Percentiles rank a stretch among this genome's conserved stretches.
These are phyloP conservation scores for Chlorophyllum brunneum DNA, from an alignment of 768 basidiomycete genomes.

Conservation along the genomic window DNA sequence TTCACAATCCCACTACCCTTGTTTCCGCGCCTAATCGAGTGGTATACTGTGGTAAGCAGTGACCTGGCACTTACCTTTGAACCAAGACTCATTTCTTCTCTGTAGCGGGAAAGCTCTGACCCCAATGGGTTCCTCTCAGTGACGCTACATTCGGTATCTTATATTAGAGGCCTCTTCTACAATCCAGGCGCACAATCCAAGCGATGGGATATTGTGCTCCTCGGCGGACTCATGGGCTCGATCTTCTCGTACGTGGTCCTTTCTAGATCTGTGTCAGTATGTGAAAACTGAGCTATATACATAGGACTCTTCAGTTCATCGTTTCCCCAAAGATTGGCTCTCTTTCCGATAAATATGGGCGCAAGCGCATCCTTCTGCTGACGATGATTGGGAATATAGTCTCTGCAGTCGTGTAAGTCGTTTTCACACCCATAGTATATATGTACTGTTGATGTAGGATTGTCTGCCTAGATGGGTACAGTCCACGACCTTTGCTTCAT, in stretches of 20 bases:
- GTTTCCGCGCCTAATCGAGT: slow-evolving; percentile 96
- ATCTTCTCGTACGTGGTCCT: slow-evolving; percentile 72
- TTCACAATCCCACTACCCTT: slow-evolving; percentile 96
- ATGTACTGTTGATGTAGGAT: background rate
- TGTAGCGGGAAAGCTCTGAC: slow-evolving; percentile 68
- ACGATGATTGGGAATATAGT: slow-evolving; percentile 94
- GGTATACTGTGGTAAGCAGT: slow-evolving; percentile 74
- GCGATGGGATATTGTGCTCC: slow-evolving; percentile 90
- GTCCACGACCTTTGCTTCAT: slow-evolving; percentile 87
- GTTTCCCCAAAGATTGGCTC: slow-evolving; percentile 80
- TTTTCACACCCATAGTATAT: background rate
- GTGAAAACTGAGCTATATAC: slow-evolving; percentile 25
- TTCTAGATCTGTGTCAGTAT: slow-evolving; percentile 12
- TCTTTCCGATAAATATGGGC: slow-evolving; percentile 87
- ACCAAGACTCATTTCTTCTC: slow-evolving; percentile 6
- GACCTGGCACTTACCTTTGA: background rate
- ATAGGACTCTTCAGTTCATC: slow-evolving; percentile 77
- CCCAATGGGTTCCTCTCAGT: slow-evolving; percentile 68
- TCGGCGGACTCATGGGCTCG: slow-evolving; percentile 94
- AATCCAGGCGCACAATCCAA: slow-evolving; percentile 55
- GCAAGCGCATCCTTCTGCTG: slow-evolving; percentile 75
- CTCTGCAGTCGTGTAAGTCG: slow-evolving; percentile 79
- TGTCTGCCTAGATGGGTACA: slow-evolving; percentile 67
- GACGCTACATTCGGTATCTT: slow-evolving; percentile 65
- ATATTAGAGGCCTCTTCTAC: slow-evolving; percentile 63